Percentiles rank a stretch among this genome's conserved stretches.
These are phyloP conservation scores for Dioszegia hungarica DNA, from an alignment of 768 basidiomycete genomes.

Conservation along the genomic window DNA sequence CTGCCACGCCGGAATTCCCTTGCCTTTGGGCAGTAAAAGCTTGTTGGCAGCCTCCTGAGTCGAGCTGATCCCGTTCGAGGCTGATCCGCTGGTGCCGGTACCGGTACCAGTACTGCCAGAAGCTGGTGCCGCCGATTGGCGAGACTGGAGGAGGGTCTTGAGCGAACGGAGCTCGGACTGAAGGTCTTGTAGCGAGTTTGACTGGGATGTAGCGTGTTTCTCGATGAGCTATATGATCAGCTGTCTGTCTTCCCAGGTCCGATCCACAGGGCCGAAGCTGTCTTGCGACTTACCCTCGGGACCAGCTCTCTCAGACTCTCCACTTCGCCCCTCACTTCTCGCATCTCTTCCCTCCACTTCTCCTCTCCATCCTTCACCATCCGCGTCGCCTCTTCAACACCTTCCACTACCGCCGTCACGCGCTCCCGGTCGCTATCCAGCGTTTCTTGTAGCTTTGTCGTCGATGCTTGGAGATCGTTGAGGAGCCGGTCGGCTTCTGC, in stretches of 20 bases:
- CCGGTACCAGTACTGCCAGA: not conserved
- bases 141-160: constrained; percentile 77
- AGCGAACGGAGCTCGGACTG: constrained; percentile 92
- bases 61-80: constrained; percentile 8
- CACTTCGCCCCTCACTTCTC: constrained; percentile 85
- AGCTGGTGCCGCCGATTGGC: constrained; percentile 39
- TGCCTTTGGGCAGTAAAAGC: constrained; percentile 28
- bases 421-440: constrained; percentile 37
- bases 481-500: constrained; percentile 52
- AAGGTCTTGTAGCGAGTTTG: constrained; percentile 74
- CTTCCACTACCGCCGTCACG: constrained; percentile 29
- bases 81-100: not conserved
- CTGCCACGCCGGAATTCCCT: constrained; percentile 82
- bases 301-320: constrained; percentile 85
- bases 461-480: constrained; percentile 50
- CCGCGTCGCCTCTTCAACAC: constrained; percentile 40
- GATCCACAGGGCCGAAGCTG: not conserved
- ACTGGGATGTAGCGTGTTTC: constrained; percentile 80
- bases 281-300: constrained; percentile 64
- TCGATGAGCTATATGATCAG: constrained; percentile 72
- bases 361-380: constrained; percentile 59
- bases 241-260: not conserved
- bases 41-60: constrained; percentile 42
- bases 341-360: constrained; percentile 78
- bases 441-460: constrained; percentile 24